These are phyloP conservation scores for Primulina huaijiensis DNA, from an alignment of 257 asterid species.

Conservation along the genomic window DNA sequence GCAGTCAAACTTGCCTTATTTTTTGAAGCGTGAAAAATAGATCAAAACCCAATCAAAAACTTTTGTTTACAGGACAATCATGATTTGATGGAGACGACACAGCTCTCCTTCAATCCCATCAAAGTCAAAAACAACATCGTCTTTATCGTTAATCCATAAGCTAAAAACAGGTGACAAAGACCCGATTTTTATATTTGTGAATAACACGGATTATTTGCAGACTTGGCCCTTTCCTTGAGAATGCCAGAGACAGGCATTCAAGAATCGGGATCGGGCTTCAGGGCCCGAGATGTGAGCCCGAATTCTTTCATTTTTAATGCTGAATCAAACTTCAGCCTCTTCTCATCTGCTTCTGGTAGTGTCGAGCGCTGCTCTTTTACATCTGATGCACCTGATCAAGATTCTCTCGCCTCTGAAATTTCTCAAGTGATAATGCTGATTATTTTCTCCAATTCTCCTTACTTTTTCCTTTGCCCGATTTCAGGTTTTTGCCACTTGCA, in stretches of 20 bases:
- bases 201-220: conserved; percentile 27
- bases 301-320: conserved; percentile 74
- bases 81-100: conserved; percentile 40
- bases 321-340: conserved; percentile 73
- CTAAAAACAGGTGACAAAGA: conserved; percentile 25
- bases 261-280: conserved; percentile 48
- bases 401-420: conserved; percentile 38
- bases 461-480: not conserved
- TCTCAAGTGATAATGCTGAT: conserved; percentile 48
- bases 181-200: conserved; percentile 30
- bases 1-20: not conserved
- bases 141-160: conserved; percentile 36
- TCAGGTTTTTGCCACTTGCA: conserved; percentile 2
- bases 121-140: conserved; percentile 36
- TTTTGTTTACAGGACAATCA: conserved; percentile 33
- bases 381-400: conserved; percentile 69
- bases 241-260: conserved; percentile 53
- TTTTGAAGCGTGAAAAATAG: conserved; percentile 42
- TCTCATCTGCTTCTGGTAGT: conserved; percentile 86
- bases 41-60: conserved; percentile 29
- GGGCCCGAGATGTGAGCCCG: conserved; percentile 75
- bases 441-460: not conserved
- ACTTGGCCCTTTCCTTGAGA: conserved; percentile 26
- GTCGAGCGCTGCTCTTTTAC: conserved; percentile 90
- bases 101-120: conserved; percentile 35